These are phyloP conservation scores for Xerophyta viscosa DNA, from an alignment of 106 monocot genomes.

Conservation along the genomic window DNA sequence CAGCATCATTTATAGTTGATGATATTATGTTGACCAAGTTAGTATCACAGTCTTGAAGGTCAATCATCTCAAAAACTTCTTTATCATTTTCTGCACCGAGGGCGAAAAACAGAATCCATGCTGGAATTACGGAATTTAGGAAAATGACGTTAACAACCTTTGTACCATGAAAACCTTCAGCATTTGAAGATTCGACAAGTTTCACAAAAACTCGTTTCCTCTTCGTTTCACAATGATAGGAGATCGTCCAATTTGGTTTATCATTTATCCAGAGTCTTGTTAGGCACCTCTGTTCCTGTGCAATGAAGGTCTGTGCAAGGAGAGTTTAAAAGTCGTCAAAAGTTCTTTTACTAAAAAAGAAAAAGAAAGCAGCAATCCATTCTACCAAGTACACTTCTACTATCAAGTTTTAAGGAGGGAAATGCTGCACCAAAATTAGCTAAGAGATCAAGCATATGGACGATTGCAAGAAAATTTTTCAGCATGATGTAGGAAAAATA, in stretches of 20 bases:
- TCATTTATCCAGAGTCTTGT: constrained; percentile 69
- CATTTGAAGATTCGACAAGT: constrained; percentile 44
- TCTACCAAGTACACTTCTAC: too few relatives aligned
- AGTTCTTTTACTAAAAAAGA: background rate
- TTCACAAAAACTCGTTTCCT: constrained; percentile 54
- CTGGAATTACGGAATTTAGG: constrained; percentile 59
- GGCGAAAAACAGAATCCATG: constrained; percentile 91
- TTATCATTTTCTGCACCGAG: constrained; percentile 87
- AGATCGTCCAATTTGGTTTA: constrained; percentile 53
- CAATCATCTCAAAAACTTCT: constrained; percentile 81
- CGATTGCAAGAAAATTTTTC: too few relatives aligned
- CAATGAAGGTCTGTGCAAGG: constrained; percentile 59
- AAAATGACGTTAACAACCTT: constrained; percentile 51
- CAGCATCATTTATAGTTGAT: constrained; percentile 58
- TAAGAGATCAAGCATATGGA: background rate
- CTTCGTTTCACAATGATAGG: constrained; percentile 47
- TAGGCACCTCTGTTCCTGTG: constrained; percentile 73
- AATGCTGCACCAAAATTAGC: too few relatives aligned
- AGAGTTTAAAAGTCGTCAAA: too few relatives aligned
- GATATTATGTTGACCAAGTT: constrained; percentile 48
- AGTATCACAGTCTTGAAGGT: constrained; percentile 43
- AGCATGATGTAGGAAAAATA: too few relatives aligned
- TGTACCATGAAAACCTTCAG: constrained; percentile 26
- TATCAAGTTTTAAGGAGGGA: too few relatives aligned
- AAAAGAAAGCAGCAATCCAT: background rate